Conservation (phyloP, 2,329 filamentous ascomycete species). For the Penicillium sp. region DNA sequence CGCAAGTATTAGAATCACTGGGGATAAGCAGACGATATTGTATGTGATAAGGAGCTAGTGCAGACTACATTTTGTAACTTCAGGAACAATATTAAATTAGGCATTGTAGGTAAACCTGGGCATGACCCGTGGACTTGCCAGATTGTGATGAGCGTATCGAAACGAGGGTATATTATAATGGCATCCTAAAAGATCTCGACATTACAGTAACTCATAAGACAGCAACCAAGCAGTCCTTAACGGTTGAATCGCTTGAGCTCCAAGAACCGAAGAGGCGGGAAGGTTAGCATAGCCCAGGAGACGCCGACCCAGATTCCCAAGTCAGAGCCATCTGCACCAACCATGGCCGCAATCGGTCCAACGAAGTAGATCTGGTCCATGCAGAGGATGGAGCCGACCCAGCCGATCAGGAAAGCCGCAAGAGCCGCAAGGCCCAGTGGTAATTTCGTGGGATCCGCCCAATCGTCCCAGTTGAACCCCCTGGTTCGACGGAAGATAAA, state of each 20-base stretch:
- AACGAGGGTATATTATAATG: no score
- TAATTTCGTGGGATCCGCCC: constrained; percentile 36
- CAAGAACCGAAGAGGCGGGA: constrained; percentile 30
- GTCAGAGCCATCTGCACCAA: constrained; percentile 27
- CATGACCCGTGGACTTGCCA: no score
- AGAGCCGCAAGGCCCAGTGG: constrained; percentile 44
- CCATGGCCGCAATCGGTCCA: constrained; percentile 36
- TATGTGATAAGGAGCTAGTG: no score
- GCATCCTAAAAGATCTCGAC: no score
- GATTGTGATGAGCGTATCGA: no score
- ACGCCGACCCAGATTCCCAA: constrained; percentile 30
- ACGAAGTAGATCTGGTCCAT: constrained; percentile 39
- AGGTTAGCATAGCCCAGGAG: constrained; percentile 30
- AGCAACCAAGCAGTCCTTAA: no score
- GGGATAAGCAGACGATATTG: no score
- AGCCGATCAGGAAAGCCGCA: constrained; percentile 32
- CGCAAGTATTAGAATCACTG: no score
- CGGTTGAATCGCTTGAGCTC: constrained; percentile 26
- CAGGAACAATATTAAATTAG: no score
- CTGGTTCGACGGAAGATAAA: constrained; percentile 43
- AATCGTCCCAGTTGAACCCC: constrained; percentile 39
- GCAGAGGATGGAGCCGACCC: constrained; percentile 33
- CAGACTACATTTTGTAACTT: no score
- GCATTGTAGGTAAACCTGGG: no score
- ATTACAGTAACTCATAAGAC: no score